Base-by-base conservation (phyloP, 192 early-diverging fungal species). In the Phycomyces blakesleeanus region DNA sequence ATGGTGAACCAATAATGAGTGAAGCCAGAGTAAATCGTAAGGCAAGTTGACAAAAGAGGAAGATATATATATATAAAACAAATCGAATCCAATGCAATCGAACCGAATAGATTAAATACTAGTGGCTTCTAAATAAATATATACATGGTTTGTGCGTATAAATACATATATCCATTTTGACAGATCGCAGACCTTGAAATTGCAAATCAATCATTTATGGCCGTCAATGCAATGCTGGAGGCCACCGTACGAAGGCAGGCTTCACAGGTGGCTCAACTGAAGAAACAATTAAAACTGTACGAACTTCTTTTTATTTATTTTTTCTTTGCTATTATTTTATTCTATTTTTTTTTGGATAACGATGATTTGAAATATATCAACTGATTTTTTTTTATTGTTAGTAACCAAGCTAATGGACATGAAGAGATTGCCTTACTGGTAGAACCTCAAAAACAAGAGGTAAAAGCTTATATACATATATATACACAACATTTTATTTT, bases 161-260 rank as follows among this genome's bases (percentile, higher is more conserved):
- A 34, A 6, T 1, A 0, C 1, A n/a, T 18, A 25, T n/a, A 38
- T 40, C 11, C 22, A 24, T 41, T 8, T 22, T 5, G n/a, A n/a
- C n/a, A 55, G 26, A 55, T 55, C 10, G 53, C 40, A 26, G 10
- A 47, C 44, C 44, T 47, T 47, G 83, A 84, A 63, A 80, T 84
- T 24, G 82, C 83, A 1, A 84, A 80, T 25, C 55, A 76, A 16
- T 80, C 78, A 24, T 57, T 84, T 9, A 61, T 80, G 9, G 71
- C 73, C 27, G 61, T 82, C 38, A 84, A 84, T 59, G 64, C 73
- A 25, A 75, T 76, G 49, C 65, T 84, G 16, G 83, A 84, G 60
- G 71, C 74, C 0, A 76, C 71, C 1, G 76, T 76, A 24, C 69
- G 79, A 47, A 82, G 79, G 26, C 80, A 82, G 57, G 69, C 75